These are phyloP conservation scores for Talaromyces sp. DNA, from an alignment of 2,329 filamentous ascomycete genomes.

Conservation along the genomic window DNA sequence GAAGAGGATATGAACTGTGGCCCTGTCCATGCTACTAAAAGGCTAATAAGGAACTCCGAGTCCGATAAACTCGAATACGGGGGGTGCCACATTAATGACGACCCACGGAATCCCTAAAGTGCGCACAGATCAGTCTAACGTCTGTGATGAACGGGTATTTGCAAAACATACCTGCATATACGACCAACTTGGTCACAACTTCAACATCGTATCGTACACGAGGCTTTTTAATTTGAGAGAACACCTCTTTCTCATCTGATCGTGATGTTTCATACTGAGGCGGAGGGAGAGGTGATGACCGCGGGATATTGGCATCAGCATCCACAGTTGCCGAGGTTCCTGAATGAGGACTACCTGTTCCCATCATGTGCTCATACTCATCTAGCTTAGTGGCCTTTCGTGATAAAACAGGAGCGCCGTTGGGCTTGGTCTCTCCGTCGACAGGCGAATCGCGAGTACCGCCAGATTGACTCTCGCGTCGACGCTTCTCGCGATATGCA, in stretches of 20 bases:
- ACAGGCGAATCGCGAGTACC: constrained; percentile 29
- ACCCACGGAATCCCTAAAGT: constrained; percentile 76
- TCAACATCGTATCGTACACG: constrained; percentile 97
- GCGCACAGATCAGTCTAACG: constrained; percentile 7
- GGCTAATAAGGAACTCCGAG: constrained; percentile 23
- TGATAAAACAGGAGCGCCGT: constrained; percentile 42
- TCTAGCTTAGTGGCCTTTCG: constrained; percentile 56
- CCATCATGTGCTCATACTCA: constrained; percentile 75
- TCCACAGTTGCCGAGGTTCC: constrained; percentile 37
- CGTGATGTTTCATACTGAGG: constrained; percentile 42
- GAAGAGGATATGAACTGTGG: background rate
- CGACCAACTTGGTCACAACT: constrained; percentile 92
- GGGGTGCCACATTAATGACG: constrained; percentile 73
- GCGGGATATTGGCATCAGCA: constrained; percentile 32
- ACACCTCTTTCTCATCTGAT: constrained; percentile 74
- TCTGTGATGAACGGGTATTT: constrained; percentile 3
- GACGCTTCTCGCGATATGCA: constrained; percentile 77
- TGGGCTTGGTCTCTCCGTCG: constrained; percentile 25
- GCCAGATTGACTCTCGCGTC: constrained; percentile 62
- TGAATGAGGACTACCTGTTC: constrained; percentile 64
- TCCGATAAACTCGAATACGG: constrained; percentile 64
- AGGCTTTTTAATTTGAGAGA: constrained; percentile 79
- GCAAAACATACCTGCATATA: constrained; percentile 75
- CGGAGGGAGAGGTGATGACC: constrained; percentile 27
- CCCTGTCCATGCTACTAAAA: background rate